A percentile compares a stretch with the other conserved stretches of the same genome.
Conservation (phyloP, 2,329 filamentous ascomycete genomes). For the Thielaviopsis populi region DNA sequence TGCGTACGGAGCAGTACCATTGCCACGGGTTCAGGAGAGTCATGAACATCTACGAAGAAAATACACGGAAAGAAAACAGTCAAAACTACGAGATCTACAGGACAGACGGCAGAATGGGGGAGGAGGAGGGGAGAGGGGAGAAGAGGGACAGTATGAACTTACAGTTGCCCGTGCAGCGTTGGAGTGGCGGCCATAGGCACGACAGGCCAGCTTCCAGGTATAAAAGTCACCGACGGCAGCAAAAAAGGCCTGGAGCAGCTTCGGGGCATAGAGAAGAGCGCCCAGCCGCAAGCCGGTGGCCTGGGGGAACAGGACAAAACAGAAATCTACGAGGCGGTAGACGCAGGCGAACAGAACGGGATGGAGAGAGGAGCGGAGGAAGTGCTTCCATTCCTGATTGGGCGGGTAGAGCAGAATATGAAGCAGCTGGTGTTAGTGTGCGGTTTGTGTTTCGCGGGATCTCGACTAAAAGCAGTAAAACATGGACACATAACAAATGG, state of each 20-base stretch:
- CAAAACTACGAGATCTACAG: slow-evolving; percentile 11
- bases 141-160: slow-evolving; percentile 23
- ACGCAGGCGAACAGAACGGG: slow-evolving; percentile 68
- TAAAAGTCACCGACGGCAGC: slow-evolving; percentile 72
- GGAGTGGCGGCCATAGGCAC: slow-evolving; percentile 52
- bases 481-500: background rate
- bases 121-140: background rate
- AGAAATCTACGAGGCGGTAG: slow-evolving; percentile 47
- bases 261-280: slow-evolving; percentile 57
- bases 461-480: background rate
- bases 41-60: slow-evolving; percentile 44
- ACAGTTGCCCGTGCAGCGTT: slow-evolving; percentile 56
- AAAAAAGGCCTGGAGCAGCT: slow-evolving; percentile 58
- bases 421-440: background rate
- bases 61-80: slow-evolving; percentile 7
- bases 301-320: slow-evolving; percentile 40
- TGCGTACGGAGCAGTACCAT: slow-evolving; percentile 87
- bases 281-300: slow-evolving; percentile 39
- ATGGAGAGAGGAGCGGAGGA: slow-evolving; percentile 79
- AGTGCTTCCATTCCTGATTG: slow-evolving; percentile 82
- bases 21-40: slow-evolving; percentile 76
- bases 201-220: slow-evolving; percentile 67
- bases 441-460: background rate
- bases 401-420: background rate
- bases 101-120: slow-evolving; percentile 21